Base-by-base conservation (phyloP, 2,329 filamentous ascomycete genomes). In the Rosellinia necatrix region DNA sequence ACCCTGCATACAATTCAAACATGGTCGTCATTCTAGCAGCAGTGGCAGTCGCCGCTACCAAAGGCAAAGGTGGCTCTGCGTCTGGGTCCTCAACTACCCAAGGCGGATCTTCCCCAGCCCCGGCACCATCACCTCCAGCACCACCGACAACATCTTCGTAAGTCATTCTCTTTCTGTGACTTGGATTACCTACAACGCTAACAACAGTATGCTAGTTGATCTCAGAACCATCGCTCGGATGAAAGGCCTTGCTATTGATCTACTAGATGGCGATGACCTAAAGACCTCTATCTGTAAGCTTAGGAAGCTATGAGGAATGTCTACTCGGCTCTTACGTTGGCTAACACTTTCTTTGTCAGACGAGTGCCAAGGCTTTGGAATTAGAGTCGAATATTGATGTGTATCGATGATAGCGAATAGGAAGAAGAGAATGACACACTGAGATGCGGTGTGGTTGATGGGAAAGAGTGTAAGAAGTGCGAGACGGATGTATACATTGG, bases 21-120 rank as follows among this genome's bases (percentile, higher is more conserved):
- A 60, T 62, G 59, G 59, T 62, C 30, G 52, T 62, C 5, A 43
- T 59, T 40, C 56, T 62, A 43, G 59, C 59, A 32, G 59, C 59
- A 17, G 53, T 62, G 2, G 49, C 59, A 21, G 59, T 56, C 15
- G 38, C 49, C 22, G 44, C 55, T 3, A 17, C 22, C 19, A 44
- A 56, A 37, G 49, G 34, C 48, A 58, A 37, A 52, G 46, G 43
- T 4, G 35, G 35, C 19, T 37, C 29, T 6, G 25, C 55, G 3
- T 48, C 56, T n/a, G 53, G 56, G 4, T 29, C 56, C 8, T 43
- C 53, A 21, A 40, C 50, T 27, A 49, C 53, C n/a, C 52, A 55
- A 24, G 52, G 40, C 41, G 49, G 51, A 9, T 52, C 55, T 12
- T 53, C 51, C 22, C 40, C 46, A 15, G 42, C 46, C 22, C 56